phyloP scores from a whole-genome alignment of 257 asterid species.

The Salvia miltiorrhiza region DNA sequence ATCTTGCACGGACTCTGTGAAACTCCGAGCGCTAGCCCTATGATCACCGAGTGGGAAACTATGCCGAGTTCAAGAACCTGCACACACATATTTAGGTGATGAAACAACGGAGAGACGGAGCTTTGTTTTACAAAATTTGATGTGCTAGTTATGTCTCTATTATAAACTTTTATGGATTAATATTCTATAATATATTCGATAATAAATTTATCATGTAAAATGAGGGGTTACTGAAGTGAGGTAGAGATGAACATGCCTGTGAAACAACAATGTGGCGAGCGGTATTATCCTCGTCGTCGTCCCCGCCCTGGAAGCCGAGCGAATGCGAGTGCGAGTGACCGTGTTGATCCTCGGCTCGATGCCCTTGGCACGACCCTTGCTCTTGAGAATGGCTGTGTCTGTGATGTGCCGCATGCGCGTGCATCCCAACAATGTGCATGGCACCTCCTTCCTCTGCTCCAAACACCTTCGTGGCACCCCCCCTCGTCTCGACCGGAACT shows the following conservation, averaged over 20 bases:
- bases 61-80: slow-evolving; percentile 94
- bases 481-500: slow-evolving; percentile 41
- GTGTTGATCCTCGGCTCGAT: slow-evolving; percentile 34
- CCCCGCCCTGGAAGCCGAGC: slow-evolving; percentile 39
- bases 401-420: slow-evolving; percentile 88
- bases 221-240: background rate
- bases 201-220: too few relatives aligned
- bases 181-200: too few relatives aligned
- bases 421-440: slow-evolving; percentile 92
- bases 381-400: slow-evolving; percentile 72
- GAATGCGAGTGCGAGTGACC: slow-evolving; percentile 65
- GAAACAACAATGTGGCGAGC: slow-evolving; percentile 82
- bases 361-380: slow-evolving; percentile 46
- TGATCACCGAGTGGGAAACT: slow-evolving; percentile 88
- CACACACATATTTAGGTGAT: background rate
- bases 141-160: too few relatives aligned
- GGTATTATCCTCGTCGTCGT: slow-evolving; percentile 59
- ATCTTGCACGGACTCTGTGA: slow-evolving; percentile 91
- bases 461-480: slow-evolving; percentile 40
- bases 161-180: too few relatives aligned
- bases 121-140: too few relatives aligned
- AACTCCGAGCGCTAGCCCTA: slow-evolving; percentile 88
- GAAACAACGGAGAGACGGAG: too few relatives aligned
- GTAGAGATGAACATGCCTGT: slow-evolving; percentile 51
- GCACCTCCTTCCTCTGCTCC: slow-evolving; percentile 88